Base-by-base conservation (phyloP, 768 basidiomycete species). In the Calocybe indica region DNA sequence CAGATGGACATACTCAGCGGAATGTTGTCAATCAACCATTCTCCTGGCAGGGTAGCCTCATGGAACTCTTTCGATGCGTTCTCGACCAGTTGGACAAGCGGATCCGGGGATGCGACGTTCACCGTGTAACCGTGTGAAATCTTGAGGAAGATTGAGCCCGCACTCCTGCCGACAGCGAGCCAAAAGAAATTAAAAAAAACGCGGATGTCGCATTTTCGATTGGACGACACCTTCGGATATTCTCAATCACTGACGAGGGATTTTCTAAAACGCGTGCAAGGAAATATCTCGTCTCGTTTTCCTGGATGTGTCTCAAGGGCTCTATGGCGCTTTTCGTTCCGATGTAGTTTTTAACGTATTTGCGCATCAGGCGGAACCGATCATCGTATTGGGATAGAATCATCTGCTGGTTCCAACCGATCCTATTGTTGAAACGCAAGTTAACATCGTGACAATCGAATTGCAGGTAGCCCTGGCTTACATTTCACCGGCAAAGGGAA, bases 361-460 rank as follows among this genome's bases (percentile, higher is more conserved):
- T 52, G 12, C 54, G 51, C 54, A 55, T 55, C n/a, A 55, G 51
- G 5, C 51, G 50, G 46, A 55, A 55, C 13, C 54, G 45, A 9
- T 55, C 54, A 11, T 51, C 47, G 12, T 52, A 55, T 42, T 55
- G 54, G n/a, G 54, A 55, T 5, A 55, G 48, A 22, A 55, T 55
- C 54, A 55, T 55, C 35, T 55, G 54, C n/a, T 46, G 48, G 28
- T 52, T 55, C 54, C 54, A 55, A 15, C 54, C 54, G 28, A 55
- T 53, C 33, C 55, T 55, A 22, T 15, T 10, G 8, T 6, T 28
- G 3, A 7, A 9, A 8, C 15, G 12, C 7, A 5, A 6, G 22
- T 47, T 6, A 45, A 35, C 8, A 22, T 37, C 5, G 6, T 13
- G 6, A 37, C 5, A 5, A 14, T 22, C 22, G 30, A 14, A 7